phyloP scores from a whole-genome alignment of 2,329 filamentous ascomycete species.

The Pseudocercospora eumusae region DNA sequence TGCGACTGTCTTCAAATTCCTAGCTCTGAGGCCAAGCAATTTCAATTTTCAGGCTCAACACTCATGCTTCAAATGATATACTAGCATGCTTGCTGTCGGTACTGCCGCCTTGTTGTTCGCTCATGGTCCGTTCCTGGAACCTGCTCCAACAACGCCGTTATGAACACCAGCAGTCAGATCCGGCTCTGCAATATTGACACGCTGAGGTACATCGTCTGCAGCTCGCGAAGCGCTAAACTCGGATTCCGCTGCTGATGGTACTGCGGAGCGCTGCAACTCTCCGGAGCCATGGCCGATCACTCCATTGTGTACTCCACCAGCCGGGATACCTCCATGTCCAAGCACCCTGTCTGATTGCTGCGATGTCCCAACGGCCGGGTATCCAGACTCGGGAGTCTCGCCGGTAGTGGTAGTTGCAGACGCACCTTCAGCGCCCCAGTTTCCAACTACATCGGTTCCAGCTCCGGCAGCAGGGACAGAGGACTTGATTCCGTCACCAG shows the following conservation, averaged over 20 bases:
- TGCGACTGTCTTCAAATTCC: not conserved
- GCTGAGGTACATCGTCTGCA: not conserved
- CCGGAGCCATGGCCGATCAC: conserved; percentile 3
- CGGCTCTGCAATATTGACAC: conserved; percentile 2
- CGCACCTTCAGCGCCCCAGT: not conserved
- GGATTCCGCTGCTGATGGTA: not conserved
- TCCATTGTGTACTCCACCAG: conserved; percentile 4
- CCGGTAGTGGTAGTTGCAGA: not conserved
- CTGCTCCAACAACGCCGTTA: conserved; percentile 15
- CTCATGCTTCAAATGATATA: not conserved
- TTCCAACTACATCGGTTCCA: not conserved
- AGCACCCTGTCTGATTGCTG: not conserved
- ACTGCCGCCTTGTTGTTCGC: not conserved
- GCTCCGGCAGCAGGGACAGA: not conserved
- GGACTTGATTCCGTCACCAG: not conserved
- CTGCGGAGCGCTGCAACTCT: not conserved
- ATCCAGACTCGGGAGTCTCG: not conserved
- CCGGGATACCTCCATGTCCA: not conserved
- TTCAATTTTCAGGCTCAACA: not conserved
- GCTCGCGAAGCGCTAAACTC: not conserved
- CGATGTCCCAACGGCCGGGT: not conserved
- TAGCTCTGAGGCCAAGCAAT: too few relatives aligned
- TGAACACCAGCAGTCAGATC: conserved; percentile 15
- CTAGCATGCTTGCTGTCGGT: not conserved
- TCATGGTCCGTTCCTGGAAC: not conserved